Base-by-base conservation (phyloP, 2,329 filamentous ascomycete species). In the Colletotrichum filicis region DNA sequence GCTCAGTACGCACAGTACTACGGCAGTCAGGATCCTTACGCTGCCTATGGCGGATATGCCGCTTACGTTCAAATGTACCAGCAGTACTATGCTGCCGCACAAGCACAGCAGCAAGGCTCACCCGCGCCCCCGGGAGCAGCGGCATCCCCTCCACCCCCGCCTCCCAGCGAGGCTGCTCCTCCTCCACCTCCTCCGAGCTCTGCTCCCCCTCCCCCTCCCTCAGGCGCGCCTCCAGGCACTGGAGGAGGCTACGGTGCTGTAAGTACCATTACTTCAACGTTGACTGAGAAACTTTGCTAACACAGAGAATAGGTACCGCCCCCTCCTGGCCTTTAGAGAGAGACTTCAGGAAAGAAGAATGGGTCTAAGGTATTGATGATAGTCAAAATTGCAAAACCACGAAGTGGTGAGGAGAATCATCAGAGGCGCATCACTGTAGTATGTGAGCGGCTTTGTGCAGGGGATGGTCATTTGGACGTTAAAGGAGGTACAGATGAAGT, bases 1-100 rank as follows among this genome's bases (percentile, higher is more conserved):
- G 91, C 93, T 22, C 93, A 96, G 79, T 97, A 97, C 81, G 92
- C 94, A 3, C 93, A 95, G 80, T 97, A 97, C 82, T 96, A 95
- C 74, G 88, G 87, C 75, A 87, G 87, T 67, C 86, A 89, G 75
- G 95, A 98, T 79, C 96, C 95, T 0, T 98, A 98, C 81, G 95
- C 95, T 55, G 92, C 94, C 9, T 98, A 97, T 77, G 96, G 96
- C 74, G 96, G 96, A 67, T 98, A 97, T 82, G 90, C 92, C 77
- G 93, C 93, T 85, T 92, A 92, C 76, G 85, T 89, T 75, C 92
- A 93, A 77, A 92, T 93, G 83, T 95, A 95, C 77, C 91, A 94
- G 79, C 92, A 94, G 78, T 93, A 93, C 77, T 90, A 90, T 76
- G 88, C 88, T 22, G 86, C 86, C 64, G 85, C 85, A 16, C 88